Conservation (phyloP, 805 yeast species). For the Candida takata region DNA sequence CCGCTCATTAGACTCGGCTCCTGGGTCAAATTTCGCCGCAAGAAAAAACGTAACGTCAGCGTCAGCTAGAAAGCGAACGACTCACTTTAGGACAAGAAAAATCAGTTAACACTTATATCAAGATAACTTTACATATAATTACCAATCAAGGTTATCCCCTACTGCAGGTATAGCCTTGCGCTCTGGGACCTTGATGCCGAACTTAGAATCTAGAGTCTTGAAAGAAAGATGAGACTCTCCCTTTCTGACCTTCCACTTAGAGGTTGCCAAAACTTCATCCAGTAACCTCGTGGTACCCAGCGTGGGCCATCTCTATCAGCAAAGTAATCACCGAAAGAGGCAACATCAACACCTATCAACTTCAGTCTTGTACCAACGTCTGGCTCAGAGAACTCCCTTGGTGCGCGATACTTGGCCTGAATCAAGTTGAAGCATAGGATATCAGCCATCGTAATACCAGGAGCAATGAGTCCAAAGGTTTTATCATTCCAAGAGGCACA, state of each 20-base stretch:
- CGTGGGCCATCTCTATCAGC: conserved; percentile 30
- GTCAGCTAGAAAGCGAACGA: too few relatives aligned
- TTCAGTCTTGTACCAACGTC: conserved; percentile 30
- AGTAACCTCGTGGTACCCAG: conserved; percentile 27
- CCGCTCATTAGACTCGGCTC: too few relatives aligned
- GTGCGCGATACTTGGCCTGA: conserved; percentile 28
- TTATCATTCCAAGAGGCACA: conserved; percentile 32
- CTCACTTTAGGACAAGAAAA: too few relatives aligned
- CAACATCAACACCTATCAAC: conserved; percentile 33
- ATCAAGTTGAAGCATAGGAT: conserved; percentile 29
- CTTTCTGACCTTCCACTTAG: conserved; percentile 27
- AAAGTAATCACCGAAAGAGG: conserved; percentile 33
- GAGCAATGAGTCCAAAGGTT: conserved; percentile 32
- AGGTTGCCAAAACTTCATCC: conserved; percentile 29
- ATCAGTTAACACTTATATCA: too few relatives aligned
- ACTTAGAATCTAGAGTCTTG: conserved; percentile 17
- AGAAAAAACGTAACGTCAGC: too few relatives aligned
- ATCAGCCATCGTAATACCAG: conserved; percentile 34
- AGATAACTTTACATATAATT: too few relatives aligned
- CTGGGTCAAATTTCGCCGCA: too few relatives aligned
- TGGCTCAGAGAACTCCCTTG: conserved; percentile 26
- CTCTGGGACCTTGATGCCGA: conserved; percentile 21
- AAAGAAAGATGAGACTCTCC: conserved; percentile 17
- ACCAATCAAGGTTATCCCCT: conserved; percentile 20
- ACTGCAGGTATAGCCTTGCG: conserved; percentile 9